phyloP scores from a whole-genome alignment of 805 yeast species.

The Komagataella phaffii region DNA sequence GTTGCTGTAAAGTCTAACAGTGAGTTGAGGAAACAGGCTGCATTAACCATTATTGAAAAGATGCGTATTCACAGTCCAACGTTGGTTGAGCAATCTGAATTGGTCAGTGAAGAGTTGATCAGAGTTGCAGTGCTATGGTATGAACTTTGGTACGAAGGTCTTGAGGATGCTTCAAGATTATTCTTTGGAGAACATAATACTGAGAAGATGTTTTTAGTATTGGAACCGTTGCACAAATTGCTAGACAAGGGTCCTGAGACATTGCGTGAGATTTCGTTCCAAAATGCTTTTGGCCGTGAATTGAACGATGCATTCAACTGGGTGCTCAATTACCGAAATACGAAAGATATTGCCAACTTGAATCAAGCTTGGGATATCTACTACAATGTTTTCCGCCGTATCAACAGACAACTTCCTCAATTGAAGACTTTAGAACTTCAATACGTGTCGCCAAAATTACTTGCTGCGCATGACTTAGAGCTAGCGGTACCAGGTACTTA shows the following conservation, averaged over 20 bases:
- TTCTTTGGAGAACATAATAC: slow-evolving; percentile 92
- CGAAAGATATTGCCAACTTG: slow-evolving; percentile 75
- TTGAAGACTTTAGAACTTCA: slow-evolving; percentile 77
- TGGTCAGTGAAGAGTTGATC: slow-evolving; percentile 87
- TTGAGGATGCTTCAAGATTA: slow-evolving; percentile 90
- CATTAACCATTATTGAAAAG: slow-evolving; percentile 78
- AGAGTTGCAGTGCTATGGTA: slow-evolving; percentile 96
- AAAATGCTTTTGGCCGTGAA: slow-evolving; percentile 88
- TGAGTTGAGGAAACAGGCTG: slow-evolving; percentile 81
- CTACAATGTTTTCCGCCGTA: slow-evolving; percentile 84
- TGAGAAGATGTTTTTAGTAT: slow-evolving; percentile 83
- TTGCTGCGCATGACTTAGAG: slow-evolving; percentile 66
- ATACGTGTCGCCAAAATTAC: slow-evolving; percentile 83
- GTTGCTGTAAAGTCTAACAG: slow-evolving; percentile 95
- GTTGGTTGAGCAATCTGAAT: slow-evolving; percentile 82
- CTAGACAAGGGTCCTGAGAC: slow-evolving; percentile 85
- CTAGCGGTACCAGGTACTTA: slow-evolving; percentile 93
- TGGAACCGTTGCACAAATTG: slow-evolving; percentile 82
- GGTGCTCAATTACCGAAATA: slow-evolving; percentile 74
- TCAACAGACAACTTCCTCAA: slow-evolving; percentile 81
- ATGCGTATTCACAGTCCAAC: slow-evolving; percentile 80
- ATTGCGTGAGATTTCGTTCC: slow-evolving; percentile 82
- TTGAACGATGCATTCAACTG: slow-evolving; percentile 87
- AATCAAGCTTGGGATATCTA: slow-evolving; percentile 98
- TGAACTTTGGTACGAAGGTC: slow-evolving; percentile 95